phyloP scores from a whole-genome alignment of 352 stramenopile genomes.

The Globisporangium yorkense region DNA sequence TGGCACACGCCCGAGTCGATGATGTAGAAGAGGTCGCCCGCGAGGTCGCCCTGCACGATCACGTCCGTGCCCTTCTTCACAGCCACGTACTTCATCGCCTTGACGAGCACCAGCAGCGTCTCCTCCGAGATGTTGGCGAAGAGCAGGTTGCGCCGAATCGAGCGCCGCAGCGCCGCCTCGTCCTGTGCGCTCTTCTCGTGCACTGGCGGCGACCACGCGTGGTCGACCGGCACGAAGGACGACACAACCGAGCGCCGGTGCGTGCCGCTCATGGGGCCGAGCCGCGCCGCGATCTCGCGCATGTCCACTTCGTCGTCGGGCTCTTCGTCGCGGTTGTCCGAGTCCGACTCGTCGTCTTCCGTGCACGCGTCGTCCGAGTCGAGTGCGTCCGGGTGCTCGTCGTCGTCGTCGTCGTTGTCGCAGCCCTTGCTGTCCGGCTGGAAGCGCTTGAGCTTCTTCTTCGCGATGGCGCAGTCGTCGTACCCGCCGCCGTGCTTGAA shows the following conservation, averaged over 20 bases:
- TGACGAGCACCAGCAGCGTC: constrained; percentile 54
- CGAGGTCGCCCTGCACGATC: constrained; percentile 60
- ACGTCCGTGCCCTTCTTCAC: constrained; percentile 39
- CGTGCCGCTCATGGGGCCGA: constrained; percentile 24
- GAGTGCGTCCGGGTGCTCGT: background rate
- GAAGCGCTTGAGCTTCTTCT: constrained; percentile 29
- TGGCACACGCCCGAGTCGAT: constrained; percentile 84
- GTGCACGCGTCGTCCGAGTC: constrained; percentile 9
- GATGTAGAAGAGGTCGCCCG: constrained; percentile 89
- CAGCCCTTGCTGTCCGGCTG: constrained; percentile 10
- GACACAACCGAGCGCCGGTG: constrained; percentile 57
- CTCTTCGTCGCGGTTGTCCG: constrained; percentile 10
- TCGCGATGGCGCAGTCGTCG: constrained; percentile 14
- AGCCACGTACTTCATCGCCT: constrained; percentile 65
- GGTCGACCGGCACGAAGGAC: constrained; percentile 38
- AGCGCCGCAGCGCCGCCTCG: constrained; percentile 43
- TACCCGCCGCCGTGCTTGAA: constrained; percentile 18
- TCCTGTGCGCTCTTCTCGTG: constrained; percentile 47
- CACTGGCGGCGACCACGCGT: constrained; percentile 48
- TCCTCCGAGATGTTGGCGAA: constrained; percentile 65
- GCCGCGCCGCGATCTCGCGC: constrained; percentile 26
- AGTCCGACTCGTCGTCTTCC: constrained; percentile 22
- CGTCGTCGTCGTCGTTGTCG: constrained; percentile 21
- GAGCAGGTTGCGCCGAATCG: constrained; percentile 54
- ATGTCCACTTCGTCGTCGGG: constrained; percentile 40